phyloP scores from a whole-genome alignment of 345 rosid genomes.

The Eucalyptus caleyi region DNA sequence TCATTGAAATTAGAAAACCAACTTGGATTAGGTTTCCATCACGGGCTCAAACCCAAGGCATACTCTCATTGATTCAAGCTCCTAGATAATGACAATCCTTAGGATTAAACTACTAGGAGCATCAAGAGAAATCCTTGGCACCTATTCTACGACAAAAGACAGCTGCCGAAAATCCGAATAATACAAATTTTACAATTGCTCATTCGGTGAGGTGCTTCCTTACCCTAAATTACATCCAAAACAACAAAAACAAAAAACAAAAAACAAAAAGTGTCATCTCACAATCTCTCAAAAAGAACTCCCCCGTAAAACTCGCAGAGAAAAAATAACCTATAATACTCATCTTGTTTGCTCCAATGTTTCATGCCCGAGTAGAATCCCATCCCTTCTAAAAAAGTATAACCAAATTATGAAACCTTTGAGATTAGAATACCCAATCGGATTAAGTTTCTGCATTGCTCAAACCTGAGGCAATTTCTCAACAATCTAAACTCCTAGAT shows the following conservation, averaged over 20 bases:
- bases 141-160: too few relatives aligned
- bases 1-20: neutral
- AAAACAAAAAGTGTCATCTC: too few relatives aligned
- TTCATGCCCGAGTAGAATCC: too few relatives aligned
- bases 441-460: neutral
- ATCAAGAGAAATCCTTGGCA: neutral
- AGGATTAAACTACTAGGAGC: neutral
- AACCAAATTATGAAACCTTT: neutral
- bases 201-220: too few relatives aligned
- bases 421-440: neutral
- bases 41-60: neutral
- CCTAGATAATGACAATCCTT: neutral
- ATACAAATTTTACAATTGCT: too few relatives aligned
- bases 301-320: too few relatives aligned
- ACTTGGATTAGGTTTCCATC: neutral
- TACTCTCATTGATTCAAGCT: neutral
- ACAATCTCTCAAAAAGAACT: too few relatives aligned
- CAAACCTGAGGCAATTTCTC: neutral
- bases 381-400: too few relatives aligned
- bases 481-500: neutral
- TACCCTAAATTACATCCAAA: too few relatives aligned
- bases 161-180: too few relatives aligned
- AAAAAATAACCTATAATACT: too few relatives aligned
- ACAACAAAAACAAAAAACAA: fast-evolving
- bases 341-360: too few relatives aligned